A percentile compares a stretch with the other conserved stretches of the same genome.
These are phyloP conservation scores for Suhomyces maxii DNA, from an alignment of 1,139 yeast genomes.

Conservation along the genomic window DNA sequence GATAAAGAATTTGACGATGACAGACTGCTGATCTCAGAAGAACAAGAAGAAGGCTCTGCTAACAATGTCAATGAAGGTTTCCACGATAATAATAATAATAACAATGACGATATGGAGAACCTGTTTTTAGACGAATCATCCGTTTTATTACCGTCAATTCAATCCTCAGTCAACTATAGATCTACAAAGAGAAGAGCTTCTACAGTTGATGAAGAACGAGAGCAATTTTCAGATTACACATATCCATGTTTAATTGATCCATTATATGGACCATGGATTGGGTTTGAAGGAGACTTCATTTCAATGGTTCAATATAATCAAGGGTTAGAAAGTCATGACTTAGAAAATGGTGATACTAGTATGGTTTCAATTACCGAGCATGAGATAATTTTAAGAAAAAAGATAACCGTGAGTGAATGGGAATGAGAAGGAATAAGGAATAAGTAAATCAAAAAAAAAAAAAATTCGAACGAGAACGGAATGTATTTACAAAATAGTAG, in stretches of 20 bases:
- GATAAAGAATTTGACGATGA: slow-evolving; percentile 48
- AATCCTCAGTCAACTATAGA: slow-evolving; percentile 4
- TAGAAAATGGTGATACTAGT: slow-evolving; percentile 27
- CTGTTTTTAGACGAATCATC: slow-evolving; percentile 30
- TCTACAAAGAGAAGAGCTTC: slow-evolving; percentile 31
- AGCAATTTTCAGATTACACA: slow-evolving; percentile 49
- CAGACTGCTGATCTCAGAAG: slow-evolving; percentile 15
- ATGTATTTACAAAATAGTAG: too few species aligned
- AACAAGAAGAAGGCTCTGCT: slow-evolving; percentile 4
- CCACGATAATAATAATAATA: slow-evolving; percentile 5
- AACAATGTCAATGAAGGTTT: slow-evolving; percentile 7
- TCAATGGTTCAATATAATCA: slow-evolving; percentile 37
- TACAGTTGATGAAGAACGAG: slow-evolving; percentile 60
- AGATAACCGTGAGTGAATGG: slow-evolving; percentile 45
- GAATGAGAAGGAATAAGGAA: slow-evolving; percentile 24
- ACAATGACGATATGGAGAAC: slow-evolving; percentile 11
- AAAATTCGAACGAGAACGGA: too few species aligned
- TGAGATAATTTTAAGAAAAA: slow-evolving; percentile 31
- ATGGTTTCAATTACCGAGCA: slow-evolving; percentile 23
- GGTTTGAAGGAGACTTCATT: slow-evolving; percentile 54
- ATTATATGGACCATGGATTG: slow-evolving; percentile 58
- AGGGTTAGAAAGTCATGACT: slow-evolving; percentile 14
- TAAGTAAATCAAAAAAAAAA: too few species aligned
- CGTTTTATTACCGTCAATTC: slow-evolving; percentile 23
- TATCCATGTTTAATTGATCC: slow-evolving; percentile 51